phyloP scores from a whole-genome alignment of 352 stramenopile species.

The Globisporangium radiosum region DNA sequence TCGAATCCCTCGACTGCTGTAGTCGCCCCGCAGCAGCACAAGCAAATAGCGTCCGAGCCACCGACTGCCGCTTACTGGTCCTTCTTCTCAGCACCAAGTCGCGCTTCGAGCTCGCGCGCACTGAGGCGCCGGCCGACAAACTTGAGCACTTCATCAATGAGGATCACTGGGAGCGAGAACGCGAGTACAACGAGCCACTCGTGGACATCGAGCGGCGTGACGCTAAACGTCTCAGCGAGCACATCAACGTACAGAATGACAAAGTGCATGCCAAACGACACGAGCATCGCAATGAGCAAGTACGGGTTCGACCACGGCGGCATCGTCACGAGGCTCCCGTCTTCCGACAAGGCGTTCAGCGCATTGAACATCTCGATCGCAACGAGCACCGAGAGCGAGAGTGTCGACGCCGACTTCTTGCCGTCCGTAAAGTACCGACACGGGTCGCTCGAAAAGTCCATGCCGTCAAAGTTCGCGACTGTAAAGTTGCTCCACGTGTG shows the following conservation, averaged over 20 bases:
- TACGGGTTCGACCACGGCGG: slow-evolving; percentile 93
- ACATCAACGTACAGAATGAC: slow-evolving; percentile 92
- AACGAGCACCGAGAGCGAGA: slow-evolving; percentile 92
- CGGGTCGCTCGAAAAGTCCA: slow-evolving; percentile 86
- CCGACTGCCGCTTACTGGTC: slow-evolving; percentile 24
- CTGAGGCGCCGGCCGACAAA: slow-evolving; percentile 83
- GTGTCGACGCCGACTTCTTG: slow-evolving; percentile 89
- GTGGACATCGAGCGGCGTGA: slow-evolving; percentile 87
- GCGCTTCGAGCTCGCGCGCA: slow-evolving; percentile 59
- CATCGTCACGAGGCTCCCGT: slow-evolving; percentile 89
- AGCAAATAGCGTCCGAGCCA: not conserved
- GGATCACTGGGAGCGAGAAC: slow-evolving; percentile 91
- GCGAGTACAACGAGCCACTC: slow-evolving; percentile 91
- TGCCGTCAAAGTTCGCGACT: slow-evolving; percentile 88
- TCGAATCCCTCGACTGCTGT: not conserved
- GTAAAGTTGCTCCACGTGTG: slow-evolving; percentile 89
- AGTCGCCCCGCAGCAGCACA: not conserved
- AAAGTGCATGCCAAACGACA: slow-evolving; percentile 93
- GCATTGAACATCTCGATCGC: slow-evolving; percentile 96
- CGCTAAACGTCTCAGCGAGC: slow-evolving; percentile 90
- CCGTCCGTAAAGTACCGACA: slow-evolving; percentile 92
- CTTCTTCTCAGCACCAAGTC: slow-evolving; percentile 48
- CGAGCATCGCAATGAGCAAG: slow-evolving; percentile 89
- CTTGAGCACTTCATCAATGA: slow-evolving; percentile 95
- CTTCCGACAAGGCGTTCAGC: slow-evolving; percentile 91